Percentiles rank a stretch among this genome's conserved stretches.
These are phyloP conservation scores for Pseudoturritis turrita DNA, from an alignment of 345 rosid species.

Conservation along the genomic window DNA sequence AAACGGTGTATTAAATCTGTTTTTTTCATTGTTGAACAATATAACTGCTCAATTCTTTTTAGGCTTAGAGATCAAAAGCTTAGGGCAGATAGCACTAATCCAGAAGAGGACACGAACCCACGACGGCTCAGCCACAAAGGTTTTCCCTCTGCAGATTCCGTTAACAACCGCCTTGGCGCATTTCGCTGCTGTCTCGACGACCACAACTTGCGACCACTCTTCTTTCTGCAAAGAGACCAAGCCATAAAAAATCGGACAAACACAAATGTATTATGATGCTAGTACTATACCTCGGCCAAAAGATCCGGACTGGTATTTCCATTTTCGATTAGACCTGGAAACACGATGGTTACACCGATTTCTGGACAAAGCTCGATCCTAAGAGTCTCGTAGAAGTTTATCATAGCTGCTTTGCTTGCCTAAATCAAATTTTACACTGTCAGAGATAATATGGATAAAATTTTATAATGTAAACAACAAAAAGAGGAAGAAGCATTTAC, in stretches of 20 bases:
- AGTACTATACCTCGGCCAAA: constrained; percentile 12
- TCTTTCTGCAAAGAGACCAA: constrained; percentile 7
- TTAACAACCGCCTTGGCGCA: constrained; percentile 41
- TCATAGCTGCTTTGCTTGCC: constrained; percentile 63
- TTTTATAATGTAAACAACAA: background rate
- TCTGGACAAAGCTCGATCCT: constrained; percentile 45
- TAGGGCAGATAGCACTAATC: constrained; percentile 43
- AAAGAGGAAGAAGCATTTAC: constrained; percentile 22
- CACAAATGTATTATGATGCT: background rate
- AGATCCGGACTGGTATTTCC: constrained; percentile 36
- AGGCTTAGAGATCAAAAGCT: constrained; percentile 17
- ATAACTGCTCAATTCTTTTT: background rate
- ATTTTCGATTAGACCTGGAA: constrained; percentile 48
- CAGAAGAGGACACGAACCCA: constrained; percentile 42
- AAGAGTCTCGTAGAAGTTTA: constrained; percentile 44
- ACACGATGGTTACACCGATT: constrained; percentile 39
- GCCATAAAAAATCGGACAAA: background rate
- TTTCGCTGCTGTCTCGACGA: constrained; percentile 23
- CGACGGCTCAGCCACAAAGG: constrained; percentile 38
- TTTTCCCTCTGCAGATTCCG: constrained; percentile 44
- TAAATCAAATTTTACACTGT: background rate
- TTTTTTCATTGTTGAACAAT: background rate
- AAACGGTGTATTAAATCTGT: too few relatives aligned
- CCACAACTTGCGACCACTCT: constrained; percentile 27
- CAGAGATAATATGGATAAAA: background rate